phyloP scores from a whole-genome alignment of 768 basidiomycete genomes.

The Kwoniella europaea region DNA sequence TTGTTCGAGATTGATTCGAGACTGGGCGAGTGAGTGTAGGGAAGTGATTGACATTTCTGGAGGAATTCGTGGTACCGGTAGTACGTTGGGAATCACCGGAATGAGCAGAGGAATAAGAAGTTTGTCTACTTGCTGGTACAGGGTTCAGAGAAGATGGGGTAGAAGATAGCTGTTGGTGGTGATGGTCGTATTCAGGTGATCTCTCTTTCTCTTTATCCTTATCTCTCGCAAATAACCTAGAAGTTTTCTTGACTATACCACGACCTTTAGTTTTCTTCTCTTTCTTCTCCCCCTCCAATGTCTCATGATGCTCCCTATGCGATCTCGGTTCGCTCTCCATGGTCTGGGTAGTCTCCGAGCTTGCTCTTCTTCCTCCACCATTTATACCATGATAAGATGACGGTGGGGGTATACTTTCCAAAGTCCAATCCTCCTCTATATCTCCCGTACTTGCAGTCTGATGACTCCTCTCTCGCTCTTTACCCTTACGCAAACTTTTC shows the following conservation, averaged over 20 bases:
- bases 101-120: constrained; percentile 45
- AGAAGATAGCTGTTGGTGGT: neutral
- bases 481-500: constrained; percentile 27
- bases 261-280: constrained; percentile 42
- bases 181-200: constrained; percentile 11
- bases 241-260: constrained; percentile 50
- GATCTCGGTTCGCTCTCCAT: neutral
- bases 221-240: constrained; percentile 40
- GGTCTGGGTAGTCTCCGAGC: neutral
- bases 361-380: neutral
- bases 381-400: constrained; percentile 8
- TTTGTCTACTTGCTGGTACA: constrained; percentile 28
- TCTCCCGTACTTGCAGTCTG: constrained; percentile 5
- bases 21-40: constrained; percentile 18
- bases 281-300: constrained; percentile 17
- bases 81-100: constrained; percentile 32
- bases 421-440: constrained; percentile 46
- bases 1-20: constrained; percentile 18
- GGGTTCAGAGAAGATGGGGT: constrained; percentile 20
- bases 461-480: constrained; percentile 23
- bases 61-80: constrained; percentile 8
- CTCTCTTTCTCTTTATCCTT: constrained; percentile 28
- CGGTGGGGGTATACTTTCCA: constrained; percentile 31
- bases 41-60: constrained; percentile 14
- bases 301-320: neutral